A percentile compares a stretch with the other conserved stretches of the same genome.
Evolutionary conservation across 164 flowering plant genomes (phyloP).

Genomic region (Vitis vinifera): DNA sequence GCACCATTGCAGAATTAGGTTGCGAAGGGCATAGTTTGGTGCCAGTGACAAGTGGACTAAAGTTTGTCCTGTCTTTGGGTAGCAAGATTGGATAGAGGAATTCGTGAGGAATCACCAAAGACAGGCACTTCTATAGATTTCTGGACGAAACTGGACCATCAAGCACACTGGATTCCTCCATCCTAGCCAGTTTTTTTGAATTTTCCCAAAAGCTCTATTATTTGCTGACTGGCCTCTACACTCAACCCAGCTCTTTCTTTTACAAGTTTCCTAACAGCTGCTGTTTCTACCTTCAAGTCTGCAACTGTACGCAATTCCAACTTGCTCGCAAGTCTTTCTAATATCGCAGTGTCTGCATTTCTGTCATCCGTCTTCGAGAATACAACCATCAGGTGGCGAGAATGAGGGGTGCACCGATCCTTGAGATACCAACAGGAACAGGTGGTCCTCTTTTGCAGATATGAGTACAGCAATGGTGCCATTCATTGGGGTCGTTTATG

Average conservation of each 20-base stretch:
- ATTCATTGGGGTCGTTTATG: constrained; percentile 72
- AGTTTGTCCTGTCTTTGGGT: no score
- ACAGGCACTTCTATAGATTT: no score
- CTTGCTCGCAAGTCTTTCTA: constrained; percentile 31
- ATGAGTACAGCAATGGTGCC: constrained; percentile 91
- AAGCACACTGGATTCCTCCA: no score
- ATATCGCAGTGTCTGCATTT: constrained; percentile 26
- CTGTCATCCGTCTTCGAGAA: constrained; percentile 22
- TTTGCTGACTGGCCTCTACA: constrained; percentile 4
- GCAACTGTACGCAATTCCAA: constrained; percentile 22
- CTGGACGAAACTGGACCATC: no score
- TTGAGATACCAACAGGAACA: constrained; percentile 78
- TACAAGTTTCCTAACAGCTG: constrained; percentile 25
- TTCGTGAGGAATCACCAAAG: no score
- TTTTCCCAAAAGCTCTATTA: no score
- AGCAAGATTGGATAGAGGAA: no score
- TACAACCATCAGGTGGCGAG: constrained; percentile 53
- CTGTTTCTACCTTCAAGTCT: constrained; percentile 27
- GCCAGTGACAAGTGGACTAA: no score
- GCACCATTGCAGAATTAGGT: no score
- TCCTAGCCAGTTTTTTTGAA: no score
- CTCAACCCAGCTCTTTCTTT: constrained; percentile 11
- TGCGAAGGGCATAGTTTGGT: no score
- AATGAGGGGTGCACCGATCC: constrained; percentile 65
- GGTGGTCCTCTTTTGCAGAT: constrained; percentile 77